These are phyloP conservation scores for Phenoliferia sp. DNA, from an alignment of 1,284 basidiomycete species.

Conservation along the genomic window DNA sequence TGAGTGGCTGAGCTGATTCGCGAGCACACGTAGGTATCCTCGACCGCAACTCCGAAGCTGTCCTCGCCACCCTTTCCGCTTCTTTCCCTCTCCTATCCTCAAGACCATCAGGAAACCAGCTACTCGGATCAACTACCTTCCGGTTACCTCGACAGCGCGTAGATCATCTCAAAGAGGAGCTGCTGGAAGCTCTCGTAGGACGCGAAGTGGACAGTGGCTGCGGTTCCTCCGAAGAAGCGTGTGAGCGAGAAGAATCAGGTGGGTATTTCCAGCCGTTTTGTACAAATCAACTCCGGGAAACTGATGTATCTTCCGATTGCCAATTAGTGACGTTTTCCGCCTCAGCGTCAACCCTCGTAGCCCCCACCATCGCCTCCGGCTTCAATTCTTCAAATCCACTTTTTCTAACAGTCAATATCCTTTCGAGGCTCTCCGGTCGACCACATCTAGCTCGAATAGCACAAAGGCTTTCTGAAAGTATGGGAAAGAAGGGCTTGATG, in stretches of 20 bases:
- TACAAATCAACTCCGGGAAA: too few relatives aligned
- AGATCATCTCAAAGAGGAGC: background rate
- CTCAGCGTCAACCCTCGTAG: background rate
- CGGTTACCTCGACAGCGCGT: background rate
- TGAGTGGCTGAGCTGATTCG: background rate
- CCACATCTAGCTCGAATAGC: slow-evolving; percentile 18
- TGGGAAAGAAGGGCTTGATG: slow-evolving; percentile 1
- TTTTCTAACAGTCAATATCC: slow-evolving; percentile 10
- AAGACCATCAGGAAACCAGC: background rate
- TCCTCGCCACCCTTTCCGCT: background rate
- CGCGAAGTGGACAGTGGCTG: slow-evolving; percentile 11
- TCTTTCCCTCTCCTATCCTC: background rate
- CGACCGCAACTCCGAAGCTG: slow-evolving; percentile 1
- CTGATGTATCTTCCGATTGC: too few relatives aligned
- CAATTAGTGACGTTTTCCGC: background rate
- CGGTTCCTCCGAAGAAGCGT: slow-evolving; percentile 2
- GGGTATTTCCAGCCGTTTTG: background rate
- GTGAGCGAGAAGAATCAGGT: background rate
- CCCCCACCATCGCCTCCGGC: background rate
- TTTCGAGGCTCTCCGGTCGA: slow-evolving; percentile 20
- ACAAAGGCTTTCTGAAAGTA: slow-evolving; percentile 1
- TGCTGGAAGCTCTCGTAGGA: background rate
- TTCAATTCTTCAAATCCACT: too few relatives aligned
- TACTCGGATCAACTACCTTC: background rate
- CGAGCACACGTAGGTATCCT: background rate